Evolutionary conservation across 352 stramenopile species (phyloP), one percentile per base, ranked within the genome.

Genomic region (Halophytophthora polymorphica): DNA sequence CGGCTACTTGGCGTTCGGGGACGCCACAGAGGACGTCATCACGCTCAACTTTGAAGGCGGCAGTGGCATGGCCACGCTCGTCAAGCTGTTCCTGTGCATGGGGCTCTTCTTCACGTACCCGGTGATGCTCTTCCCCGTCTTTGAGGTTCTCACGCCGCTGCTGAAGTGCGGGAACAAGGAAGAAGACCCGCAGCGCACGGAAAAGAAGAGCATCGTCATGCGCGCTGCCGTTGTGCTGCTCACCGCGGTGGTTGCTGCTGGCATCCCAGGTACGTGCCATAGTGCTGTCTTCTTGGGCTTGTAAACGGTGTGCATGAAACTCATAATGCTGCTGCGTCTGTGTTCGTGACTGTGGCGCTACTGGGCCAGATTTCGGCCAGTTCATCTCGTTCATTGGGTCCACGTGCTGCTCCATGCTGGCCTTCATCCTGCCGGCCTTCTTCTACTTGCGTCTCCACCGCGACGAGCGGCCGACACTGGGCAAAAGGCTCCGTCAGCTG

Each of bases 121-220:
- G 3, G 74, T 97, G 19, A 97, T 97, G 90, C 84, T 97, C 54
- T 96, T 96, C 64, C 90, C 88, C 0, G 85, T 96, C 6, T 94
- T 93, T 58, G 83, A 83, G n/a, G 66, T 91, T n/a, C 50, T 90
- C 1, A 50, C 81, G 22, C 63, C 71, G 18, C 38, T 76, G 19
- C 12, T 86, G 6, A 22, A 25, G 4, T 59, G 50, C 31, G 46
- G 50, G n/a, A 64, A 73, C 37, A 67, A 64, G 18, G 5, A 64
- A 14, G 55, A 63, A 8, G 15, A 41, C 0, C 22, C 47, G 0
- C 43, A 54, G 22, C 35, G 37, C 6, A 70, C 15, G 15, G 54
- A 71, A 19, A 59, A 29, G 31, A 85, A 78, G 36, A 38, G 37
- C 10, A 40, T 72, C 36, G 19, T 82, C 11, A 43, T 93, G 13